Evolutionary conservation across 139 green algal genomes (phyloP).

Genomic region (Choricystis sp.): DNA sequence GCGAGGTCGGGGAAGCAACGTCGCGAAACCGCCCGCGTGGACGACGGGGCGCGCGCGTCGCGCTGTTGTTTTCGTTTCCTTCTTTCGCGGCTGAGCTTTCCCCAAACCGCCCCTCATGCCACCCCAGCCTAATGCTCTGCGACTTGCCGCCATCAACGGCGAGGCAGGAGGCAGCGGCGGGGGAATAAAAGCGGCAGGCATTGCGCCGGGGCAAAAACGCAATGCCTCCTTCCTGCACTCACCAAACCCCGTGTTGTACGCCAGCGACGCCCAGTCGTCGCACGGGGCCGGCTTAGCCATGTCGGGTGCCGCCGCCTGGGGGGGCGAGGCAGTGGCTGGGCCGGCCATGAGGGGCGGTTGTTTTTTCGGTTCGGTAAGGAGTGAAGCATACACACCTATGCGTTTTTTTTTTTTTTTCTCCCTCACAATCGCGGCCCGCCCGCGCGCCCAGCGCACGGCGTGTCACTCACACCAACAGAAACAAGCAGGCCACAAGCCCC

Average conservation of each 20-base stretch:
- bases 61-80: too few species aligned
- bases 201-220: background rate
- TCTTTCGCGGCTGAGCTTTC: background rate
- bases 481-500: too few species aligned
- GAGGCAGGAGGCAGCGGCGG: background rate
- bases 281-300: background rate
- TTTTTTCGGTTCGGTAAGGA: too few species aligned
- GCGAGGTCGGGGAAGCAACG: background rate
- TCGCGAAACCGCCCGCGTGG: background rate
- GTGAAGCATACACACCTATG: too few species aligned
- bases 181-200: background rate
- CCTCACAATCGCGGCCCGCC: too few species aligned
- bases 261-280: background rate
- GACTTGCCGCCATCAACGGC: background rate
- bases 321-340: background rate
- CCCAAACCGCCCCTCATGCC: background rate
- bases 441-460: too few species aligned
- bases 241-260: slow-evolving; percentile 48
- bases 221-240: background rate
- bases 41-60: too few species aligned
- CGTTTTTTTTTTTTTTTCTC: too few species aligned
- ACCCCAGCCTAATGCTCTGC: background rate
- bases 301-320: background rate
- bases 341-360: too few species aligned
- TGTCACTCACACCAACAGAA: too few species aligned